phyloP scores from a whole-genome alignment of 2,329 filamentous ascomycete genomes.

The Penicillium concentricum region DNA sequence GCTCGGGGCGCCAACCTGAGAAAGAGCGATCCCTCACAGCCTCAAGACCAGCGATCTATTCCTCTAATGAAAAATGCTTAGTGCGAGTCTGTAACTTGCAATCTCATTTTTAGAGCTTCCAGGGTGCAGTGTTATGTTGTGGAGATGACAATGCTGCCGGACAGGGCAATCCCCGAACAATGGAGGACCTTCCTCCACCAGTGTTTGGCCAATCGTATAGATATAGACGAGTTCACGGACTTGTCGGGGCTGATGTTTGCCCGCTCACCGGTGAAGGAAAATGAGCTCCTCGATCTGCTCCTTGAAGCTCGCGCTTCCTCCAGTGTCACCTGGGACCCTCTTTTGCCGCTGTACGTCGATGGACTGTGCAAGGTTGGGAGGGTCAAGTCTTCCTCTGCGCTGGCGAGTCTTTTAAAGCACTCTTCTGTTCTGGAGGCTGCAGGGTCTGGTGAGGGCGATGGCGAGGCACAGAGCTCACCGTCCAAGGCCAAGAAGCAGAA shows the following conservation, averaged over 20 bases:
- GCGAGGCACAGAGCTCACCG: not conserved
- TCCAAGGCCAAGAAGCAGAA: slow-evolving; percentile 6
- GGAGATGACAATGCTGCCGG: slow-evolving; percentile 18
- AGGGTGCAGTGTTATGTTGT: slow-evolving; percentile 14
- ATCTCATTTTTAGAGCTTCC: not conserved
- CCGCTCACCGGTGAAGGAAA: slow-evolving; percentile 32
- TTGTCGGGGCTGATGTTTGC: slow-evolving; percentile 36
- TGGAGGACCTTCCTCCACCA: slow-evolving; percentile 40
- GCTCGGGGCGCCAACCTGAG: not conserved
- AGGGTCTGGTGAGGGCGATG: slow-evolving; percentile 1
- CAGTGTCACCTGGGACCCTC: slow-evolving; percentile 42
- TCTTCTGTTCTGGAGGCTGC: slow-evolving; percentile 34
- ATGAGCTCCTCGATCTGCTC: slow-evolving; percentile 36
- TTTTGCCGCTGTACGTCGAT: slow-evolving; percentile 43
- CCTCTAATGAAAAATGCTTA: not conserved
- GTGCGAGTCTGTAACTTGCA: not conserved
- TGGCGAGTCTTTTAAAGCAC: slow-evolving; percentile 34
- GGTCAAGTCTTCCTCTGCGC: slow-evolving; percentile 35
- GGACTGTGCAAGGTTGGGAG: slow-evolving; percentile 35
- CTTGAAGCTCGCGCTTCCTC: slow-evolving; percentile 35
- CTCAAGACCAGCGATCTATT: not conserved
- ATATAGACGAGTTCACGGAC: slow-evolving; percentile 39
- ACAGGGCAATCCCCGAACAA: slow-evolving; percentile 30
- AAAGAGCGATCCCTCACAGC: slow-evolving; percentile 1
- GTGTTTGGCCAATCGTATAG: slow-evolving; percentile 39